Evolutionary conservation across 2,329 filamentous ascomycete species (phyloP).

Genomic region (Dothistroma pini): DNA sequence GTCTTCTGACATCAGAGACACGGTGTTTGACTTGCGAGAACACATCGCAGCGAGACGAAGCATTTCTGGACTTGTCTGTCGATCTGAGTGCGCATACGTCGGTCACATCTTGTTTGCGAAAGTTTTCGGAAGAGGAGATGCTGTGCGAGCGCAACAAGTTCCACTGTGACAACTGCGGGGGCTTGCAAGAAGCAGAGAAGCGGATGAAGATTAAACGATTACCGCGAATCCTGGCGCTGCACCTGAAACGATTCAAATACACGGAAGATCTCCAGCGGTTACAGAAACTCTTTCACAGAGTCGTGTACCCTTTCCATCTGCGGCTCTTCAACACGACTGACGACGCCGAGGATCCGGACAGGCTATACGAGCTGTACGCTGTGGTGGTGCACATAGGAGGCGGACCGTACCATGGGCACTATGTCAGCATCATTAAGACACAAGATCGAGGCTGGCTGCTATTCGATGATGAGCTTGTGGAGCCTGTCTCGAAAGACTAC

Average conservation of each 20-base stretch:
- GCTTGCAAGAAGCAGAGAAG: slow-evolving; percentile 95
- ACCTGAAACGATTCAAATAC: slow-evolving; percentile 97
- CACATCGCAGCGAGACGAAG: slow-evolving; percentile 89
- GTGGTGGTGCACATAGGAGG: slow-evolving; percentile 97
- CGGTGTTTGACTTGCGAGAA: slow-evolving; percentile 96
- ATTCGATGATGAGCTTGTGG: slow-evolving; percentile 98
- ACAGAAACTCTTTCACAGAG: slow-evolving; percentile 94
- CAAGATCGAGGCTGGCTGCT: slow-evolving; percentile 92
- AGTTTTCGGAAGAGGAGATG: slow-evolving; percentile 98
- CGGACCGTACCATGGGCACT: slow-evolving; percentile 95
- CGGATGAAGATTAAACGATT: slow-evolving; percentile 98
- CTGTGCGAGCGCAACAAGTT: slow-evolving; percentile 98
- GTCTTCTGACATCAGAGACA: slow-evolving; percentile 90
- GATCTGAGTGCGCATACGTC: slow-evolving; percentile 94
- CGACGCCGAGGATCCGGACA: slow-evolving; percentile 87
- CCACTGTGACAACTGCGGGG: slow-evolving; percentile 95
- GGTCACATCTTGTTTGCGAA: slow-evolving; percentile 88
- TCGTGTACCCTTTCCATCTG: slow-evolving; percentile 94
- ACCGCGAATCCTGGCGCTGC: slow-evolving; percentile 84
- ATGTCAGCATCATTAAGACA: slow-evolving; percentile 96
- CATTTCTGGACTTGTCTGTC: slow-evolving; percentile 92
- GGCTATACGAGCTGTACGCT: slow-evolving; percentile 92
- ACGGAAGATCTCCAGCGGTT: slow-evolving; percentile 90
- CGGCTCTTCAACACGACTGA: slow-evolving; percentile 97
- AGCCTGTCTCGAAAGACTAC: slow-evolving; percentile 94